Base-by-base conservation (phyloP, 768 basidiomycete species). In the Psilocybe subaeruginosa region DNA sequence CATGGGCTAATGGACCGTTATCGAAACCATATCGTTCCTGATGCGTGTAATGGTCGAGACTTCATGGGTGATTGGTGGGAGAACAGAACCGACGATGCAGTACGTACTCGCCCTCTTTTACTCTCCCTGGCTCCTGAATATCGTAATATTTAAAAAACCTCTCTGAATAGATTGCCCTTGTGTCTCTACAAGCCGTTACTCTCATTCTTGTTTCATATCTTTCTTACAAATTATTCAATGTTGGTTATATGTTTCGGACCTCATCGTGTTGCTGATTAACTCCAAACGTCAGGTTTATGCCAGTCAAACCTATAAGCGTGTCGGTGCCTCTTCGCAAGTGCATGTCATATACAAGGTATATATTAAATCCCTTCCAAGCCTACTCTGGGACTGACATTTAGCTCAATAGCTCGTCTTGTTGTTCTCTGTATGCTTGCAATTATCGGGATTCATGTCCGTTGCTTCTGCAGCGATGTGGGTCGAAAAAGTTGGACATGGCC, bases 401-500 rank as follows among this genome's bases (percentile, higher is more conserved):
- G 2, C 23, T 23, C 23, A 23, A 23, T 54, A 85, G 84, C 70
- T 83, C 50, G 75, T 81, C 17, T 75, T 84, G 9, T 69, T 80
- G 43, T 78, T 86, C 59, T 82, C 77, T 6, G 82, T 82, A 37
- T 74, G 68, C 62, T 65, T 85, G 14, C 83, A 85, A 39, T 74
- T 86, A 5, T 71, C 82, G 0, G 72, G 73, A 7, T 86, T 86
- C 68, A 84, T 86, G 66, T 75, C 75, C 3, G 46, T 85, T 6
- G 77, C 80, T 8, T 78, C 80, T 12, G 74, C 78, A 1, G 76
- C 70, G 1, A 68, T 84, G 57, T 86, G 85, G 85, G 76, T 83
- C 33, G 75, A 78, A 63, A 82, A 83, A 67, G 74, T 82, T 6
- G 74, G 72, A 14, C 72, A 72, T 48, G 76, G 75, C 0, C 60